These are phyloP conservation scores for Phytophthora multivora DNA, from an alignment of 352 stramenopile species.

Conservation along the genomic window DNA sequence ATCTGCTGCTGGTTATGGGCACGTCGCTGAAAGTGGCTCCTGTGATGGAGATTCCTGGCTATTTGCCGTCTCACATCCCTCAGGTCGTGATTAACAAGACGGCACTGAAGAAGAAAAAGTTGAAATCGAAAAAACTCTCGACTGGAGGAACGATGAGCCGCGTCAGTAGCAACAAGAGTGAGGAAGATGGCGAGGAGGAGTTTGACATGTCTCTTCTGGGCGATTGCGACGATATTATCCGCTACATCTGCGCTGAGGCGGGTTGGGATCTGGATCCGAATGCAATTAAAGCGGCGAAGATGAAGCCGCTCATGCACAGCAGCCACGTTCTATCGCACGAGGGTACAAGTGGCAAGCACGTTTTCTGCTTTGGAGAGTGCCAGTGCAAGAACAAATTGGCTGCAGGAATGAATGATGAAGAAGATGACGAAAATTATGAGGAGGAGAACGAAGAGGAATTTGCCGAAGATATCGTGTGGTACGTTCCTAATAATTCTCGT, in stretches of 20 bases:
- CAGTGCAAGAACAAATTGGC: slow-evolving; percentile 55
- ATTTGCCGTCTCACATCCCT: slow-evolving; percentile 77
- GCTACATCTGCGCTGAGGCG: slow-evolving; percentile 64
- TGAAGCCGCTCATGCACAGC: slow-evolving; percentile 10
- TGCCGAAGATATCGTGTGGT: slow-evolving; percentile 58
- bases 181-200: slow-evolving; percentile 43
- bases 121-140: slow-evolving; percentile 47
- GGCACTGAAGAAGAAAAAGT: slow-evolving; percentile 77
- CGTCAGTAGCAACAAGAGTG: slow-evolving; percentile 12
- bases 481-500: slow-evolving; percentile 11
- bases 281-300: slow-evolving; percentile 16
- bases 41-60: slow-evolving; percentile 92
- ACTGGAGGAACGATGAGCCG: slow-evolving; percentile 21
- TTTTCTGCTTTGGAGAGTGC: slow-evolving; percentile 49
- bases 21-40: slow-evolving; percentile 97
- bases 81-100: slow-evolving; percentile 93
- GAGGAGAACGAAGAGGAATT: slow-evolving; percentile 35
- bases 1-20: slow-evolving; percentile 98
- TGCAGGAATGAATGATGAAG: slow-evolving; percentile 32
- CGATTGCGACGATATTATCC: slow-evolving; percentile 79
- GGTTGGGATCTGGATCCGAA: slow-evolving; percentile 47
- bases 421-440: slow-evolving; percentile 20
- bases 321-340: slow-evolving; percentile 35
- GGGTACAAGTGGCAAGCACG: slow-evolving; percentile 23
- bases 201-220: slow-evolving; percentile 86